A percentile compares a stretch with the other conserved stretches of the same genome.
Evolutionary conservation across 305 asterid genomes (phyloP).

Genomic region (Solanum hybrid): DNA sequence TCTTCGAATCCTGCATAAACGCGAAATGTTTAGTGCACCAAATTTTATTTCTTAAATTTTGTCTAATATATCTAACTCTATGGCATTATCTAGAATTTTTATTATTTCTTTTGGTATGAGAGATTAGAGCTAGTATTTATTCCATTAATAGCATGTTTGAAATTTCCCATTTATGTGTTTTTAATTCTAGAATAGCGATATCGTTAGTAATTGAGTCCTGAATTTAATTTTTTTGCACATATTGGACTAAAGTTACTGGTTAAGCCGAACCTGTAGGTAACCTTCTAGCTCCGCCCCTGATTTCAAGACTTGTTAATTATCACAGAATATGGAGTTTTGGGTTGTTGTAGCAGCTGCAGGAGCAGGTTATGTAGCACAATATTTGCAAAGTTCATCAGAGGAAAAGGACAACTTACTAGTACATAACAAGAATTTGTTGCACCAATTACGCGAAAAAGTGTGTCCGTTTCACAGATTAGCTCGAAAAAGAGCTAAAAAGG

Average conservation of each 20-base stretch:
- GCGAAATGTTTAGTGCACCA: neutral
- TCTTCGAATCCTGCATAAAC: too few species aligned
- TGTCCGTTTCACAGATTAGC: constrained; percentile 50
- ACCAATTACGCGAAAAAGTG: constrained; percentile 49
- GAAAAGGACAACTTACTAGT: constrained; percentile 25
- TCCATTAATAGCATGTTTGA: neutral
- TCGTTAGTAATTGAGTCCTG: neutral
- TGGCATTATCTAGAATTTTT: neutral
- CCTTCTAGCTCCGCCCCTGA: neutral
- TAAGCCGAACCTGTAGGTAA: neutral
- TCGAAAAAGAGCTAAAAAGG: constrained; percentile 13
- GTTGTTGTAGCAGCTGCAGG: constrained; percentile 80
- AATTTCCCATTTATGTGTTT: neutral
- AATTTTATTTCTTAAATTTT: neutral
- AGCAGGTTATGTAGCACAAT: constrained; percentile 65
- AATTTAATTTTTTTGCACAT: neutral
- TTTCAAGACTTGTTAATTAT: neutral
- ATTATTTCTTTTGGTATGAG: neutral
- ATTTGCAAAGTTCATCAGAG: constrained; percentile 36
- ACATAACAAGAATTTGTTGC: constrained; percentile 39
- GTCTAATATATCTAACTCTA: neutral
- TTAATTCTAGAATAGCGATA: neutral
- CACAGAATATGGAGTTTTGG: constrained; percentile 53
- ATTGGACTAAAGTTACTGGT: neutral
- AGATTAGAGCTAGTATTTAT: neutral